A percentile compares a stretch with the other conserved stretches of the same genome.
Evolutionary conservation across 2,329 filamentous ascomycete genomes (phyloP).

Genomic region (Massarina eburnea): DNA sequence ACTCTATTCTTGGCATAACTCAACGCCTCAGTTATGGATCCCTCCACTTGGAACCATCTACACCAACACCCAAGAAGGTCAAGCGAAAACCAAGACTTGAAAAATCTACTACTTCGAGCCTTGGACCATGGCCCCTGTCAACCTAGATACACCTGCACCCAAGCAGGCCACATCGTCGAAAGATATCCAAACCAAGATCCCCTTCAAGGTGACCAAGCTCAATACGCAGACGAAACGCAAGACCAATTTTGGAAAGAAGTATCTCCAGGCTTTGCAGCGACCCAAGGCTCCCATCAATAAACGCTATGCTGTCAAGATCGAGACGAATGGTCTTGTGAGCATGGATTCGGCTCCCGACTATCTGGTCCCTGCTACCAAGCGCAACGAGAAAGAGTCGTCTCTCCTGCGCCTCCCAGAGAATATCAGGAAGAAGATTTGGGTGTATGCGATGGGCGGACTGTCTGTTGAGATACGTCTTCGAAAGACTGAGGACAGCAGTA

Average conservation of each 20-base stretch:
- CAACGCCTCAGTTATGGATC: not conserved
- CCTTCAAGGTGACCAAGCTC: constrained; percentile 5
- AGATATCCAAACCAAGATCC: not conserved
- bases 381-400: constrained; percentile 9
- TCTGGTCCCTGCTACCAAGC: constrained; percentile 2
- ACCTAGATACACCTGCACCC: not conserved
- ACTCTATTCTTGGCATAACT: not conserved
- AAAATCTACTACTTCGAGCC: not conserved
- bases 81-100: not conserved
- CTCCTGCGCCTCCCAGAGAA: constrained; percentile 12
- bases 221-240: not conserved
- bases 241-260: not conserved
- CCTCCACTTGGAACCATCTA: not conserved
- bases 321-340: not conserved
- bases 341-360: not conserved
- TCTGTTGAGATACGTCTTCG: constrained; percentile 4
- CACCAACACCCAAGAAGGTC: not conserved
- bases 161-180: not conserved
- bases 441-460: constrained; percentile 11
- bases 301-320: not conserved
- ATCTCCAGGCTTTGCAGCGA: not conserved
- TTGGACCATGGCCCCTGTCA: constrained; percentile 1
- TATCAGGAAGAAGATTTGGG: constrained; percentile 15
- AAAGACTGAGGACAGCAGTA: not conserved
- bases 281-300: not conserved